phyloP scores from a whole-genome alignment of 805 yeast species.

The Phaffomyces thermotolerans region DNA sequence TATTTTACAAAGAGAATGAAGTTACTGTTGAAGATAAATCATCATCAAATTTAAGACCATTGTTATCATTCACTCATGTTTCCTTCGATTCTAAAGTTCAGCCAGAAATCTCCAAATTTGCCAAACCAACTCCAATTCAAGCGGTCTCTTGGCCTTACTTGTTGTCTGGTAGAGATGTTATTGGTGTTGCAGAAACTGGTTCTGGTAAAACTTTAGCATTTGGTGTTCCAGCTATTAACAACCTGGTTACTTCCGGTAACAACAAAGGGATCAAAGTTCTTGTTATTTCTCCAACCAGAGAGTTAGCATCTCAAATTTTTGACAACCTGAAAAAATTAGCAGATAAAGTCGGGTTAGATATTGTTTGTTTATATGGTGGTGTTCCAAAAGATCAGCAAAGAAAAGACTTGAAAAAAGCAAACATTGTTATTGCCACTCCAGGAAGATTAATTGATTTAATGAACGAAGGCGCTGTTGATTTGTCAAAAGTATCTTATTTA shows the following conservation, averaged over 20 bases:
- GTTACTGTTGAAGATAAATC: conserved; percentile 71
- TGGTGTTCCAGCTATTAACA: conserved; percentile 92
- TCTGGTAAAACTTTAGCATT: conserved; percentile 97
- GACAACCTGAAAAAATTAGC: conserved; percentile 70
- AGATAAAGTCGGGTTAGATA: conserved; percentile 50
- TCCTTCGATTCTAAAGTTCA: conserved; percentile 49
- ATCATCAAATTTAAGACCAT: conserved; percentile 51
- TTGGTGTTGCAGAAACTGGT: conserved; percentile 98
- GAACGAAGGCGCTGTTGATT: conserved; percentile 76
- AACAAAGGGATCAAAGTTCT: conserved; percentile 59
- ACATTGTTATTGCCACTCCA: conserved; percentile 95
- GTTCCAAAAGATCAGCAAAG: conserved; percentile 93
- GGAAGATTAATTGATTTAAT: conserved; percentile 90
- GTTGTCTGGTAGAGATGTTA: conserved; percentile 70
- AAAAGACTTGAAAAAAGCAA: conserved; percentile 52
- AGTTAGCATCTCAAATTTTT: conserved; percentile 87
- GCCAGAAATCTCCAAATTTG: conserved; percentile 60
- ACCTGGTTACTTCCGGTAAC: conserved; percentile 34
- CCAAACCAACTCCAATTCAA: conserved; percentile 94
- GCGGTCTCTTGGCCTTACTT: conserved; percentile 92
- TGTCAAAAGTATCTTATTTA: conserved; percentile 62
- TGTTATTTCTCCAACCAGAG: conserved; percentile 94
- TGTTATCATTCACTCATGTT: conserved; percentile 59
- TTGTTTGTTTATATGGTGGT: conserved; percentile 94
- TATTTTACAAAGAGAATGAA: conserved; percentile 62